phyloP scores from a whole-genome alignment of 2,329 filamentous ascomycete species.

The Tolypocladium album region DNA sequence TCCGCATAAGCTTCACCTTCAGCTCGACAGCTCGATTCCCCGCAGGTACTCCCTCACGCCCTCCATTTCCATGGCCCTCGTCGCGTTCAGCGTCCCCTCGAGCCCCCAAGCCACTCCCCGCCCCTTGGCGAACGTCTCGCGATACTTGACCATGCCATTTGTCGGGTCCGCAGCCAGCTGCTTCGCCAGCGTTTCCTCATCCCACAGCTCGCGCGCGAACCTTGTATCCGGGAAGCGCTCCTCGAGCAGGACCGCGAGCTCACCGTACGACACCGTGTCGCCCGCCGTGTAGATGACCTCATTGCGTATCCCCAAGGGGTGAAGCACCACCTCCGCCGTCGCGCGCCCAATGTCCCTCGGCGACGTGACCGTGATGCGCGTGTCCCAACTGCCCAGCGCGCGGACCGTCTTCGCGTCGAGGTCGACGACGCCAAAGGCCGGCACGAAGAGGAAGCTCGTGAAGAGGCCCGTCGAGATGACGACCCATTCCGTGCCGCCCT shows the following conservation, averaged over 20 bases:
- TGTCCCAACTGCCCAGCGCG: conserved; percentile 52
- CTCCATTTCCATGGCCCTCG: conserved; percentile 33
- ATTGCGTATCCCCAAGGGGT: conserved; percentile 20
- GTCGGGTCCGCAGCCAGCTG: conserved; percentile 37
- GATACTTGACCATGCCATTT: conserved; percentile 46
- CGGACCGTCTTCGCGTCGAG: conserved; percentile 27
- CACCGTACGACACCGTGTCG: conserved; percentile 48
- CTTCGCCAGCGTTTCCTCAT: conserved; percentile 27
- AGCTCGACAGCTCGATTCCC: conserved; percentile 6
- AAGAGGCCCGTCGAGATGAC: conserved; percentile 62
- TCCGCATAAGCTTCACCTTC: background rate
- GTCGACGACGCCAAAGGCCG: conserved; percentile 52
- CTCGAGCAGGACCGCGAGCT: conserved; percentile 43
- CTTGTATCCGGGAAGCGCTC: conserved; percentile 17
- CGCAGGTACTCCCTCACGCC: conserved; percentile 29
- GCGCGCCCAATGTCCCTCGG: conserved; percentile 52
- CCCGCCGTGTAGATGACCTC: conserved; percentile 49
- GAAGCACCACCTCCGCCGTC: conserved; percentile 44
- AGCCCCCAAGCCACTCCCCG: conserved; percentile 49
- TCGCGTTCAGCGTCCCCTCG: conserved; percentile 39
- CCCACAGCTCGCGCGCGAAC: conserved; percentile 41
- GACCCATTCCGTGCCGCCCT: conserved; percentile 43
- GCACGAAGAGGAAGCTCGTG: conserved; percentile 57
- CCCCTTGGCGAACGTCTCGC: conserved; percentile 48
- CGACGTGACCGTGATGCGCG: conserved; percentile 50